Base-by-base conservation (phyloP, 1,284 basidiomycete species). In the Boletus sp. region DNA sequence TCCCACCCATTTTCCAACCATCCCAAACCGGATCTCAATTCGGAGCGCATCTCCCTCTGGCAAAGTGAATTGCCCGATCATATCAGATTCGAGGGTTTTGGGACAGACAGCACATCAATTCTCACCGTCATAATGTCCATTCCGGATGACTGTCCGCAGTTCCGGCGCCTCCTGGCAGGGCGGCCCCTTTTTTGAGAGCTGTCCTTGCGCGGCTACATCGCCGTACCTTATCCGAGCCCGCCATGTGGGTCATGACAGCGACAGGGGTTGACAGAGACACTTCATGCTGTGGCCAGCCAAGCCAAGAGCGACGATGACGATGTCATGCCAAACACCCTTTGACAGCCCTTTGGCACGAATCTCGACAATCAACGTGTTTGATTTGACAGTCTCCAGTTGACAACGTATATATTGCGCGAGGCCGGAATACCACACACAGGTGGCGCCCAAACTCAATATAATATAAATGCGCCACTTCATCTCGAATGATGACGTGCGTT, bases 401-500 rank as follows among this genome's bases (percentile, higher is more conserved):
- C 42, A 45, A 39, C 36, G 25, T 44, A 44, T 39, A 40, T 55
- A 48, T 42, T 19, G 22, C n/a, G 26, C 37, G 42, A 37, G 36
- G 38, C 44, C 25, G 9, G 25, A 44, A 33, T 45, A 46, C 43
- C 36, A 40, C 36, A 50, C n/a, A n/a, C n/a, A n/a, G n/a, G n/a
- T 34, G 37, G 32, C 38, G 42, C 39, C 26, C 26, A 48, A 56
- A 43, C 56, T 35, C 39, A 36, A 40, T 34, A 16, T n/a, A n/a
- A n/a, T n/a, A n/a, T n/a, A n/a, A n/a, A n/a, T n/a, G n/a, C 50
- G 61, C 61, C 60, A 63, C 61, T 47, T 53, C 46, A 56, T 55
- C 34, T 40, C 13, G 43, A 26, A n/a, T 33, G n/a, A 13, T 58
- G 59, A 50, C 44, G 45, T 48, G 49, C 41, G 9, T 27, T 35